Percentiles rank a stretch among this genome's conserved stretches.
Conservation (phyloP, 352 stramenopile species). For the Pseudoperonospora humuli region DNA sequence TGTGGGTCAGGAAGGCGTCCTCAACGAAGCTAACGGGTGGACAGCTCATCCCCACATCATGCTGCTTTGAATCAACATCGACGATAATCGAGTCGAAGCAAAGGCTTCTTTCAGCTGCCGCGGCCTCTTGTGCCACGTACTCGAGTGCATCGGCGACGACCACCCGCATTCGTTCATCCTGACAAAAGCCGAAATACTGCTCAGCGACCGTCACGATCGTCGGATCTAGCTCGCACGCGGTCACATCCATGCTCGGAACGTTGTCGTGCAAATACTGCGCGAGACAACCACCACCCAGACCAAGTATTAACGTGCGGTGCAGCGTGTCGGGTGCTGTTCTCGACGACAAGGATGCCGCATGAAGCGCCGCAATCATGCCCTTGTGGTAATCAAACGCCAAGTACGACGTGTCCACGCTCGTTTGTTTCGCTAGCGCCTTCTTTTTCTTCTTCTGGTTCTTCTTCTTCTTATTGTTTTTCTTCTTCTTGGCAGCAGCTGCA, state of each 20-base stretch:
- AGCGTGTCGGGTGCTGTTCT: conserved; percentile 6
- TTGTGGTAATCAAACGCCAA: conserved; percentile 76
- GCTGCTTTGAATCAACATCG: conserved; percentile 70
- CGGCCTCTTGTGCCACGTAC: conserved; percentile 29
- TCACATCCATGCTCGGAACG: conserved; percentile 39
- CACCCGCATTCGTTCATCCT: conserved; percentile 34
- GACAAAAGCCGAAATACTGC: conserved; percentile 60
- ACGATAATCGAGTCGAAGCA: conserved; percentile 57
- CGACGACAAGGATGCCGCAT: conserved; percentile 27
- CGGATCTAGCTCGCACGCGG: conserved; percentile 57
- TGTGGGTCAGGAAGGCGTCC: conserved; percentile 30
- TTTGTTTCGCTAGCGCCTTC: conserved; percentile 18
- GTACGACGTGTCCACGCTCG: conserved; percentile 45
- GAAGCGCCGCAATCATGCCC: conserved; percentile 57
- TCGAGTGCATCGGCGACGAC: conserved; percentile 43
- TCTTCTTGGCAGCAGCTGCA: conserved; percentile 23
- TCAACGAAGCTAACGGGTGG: conserved; percentile 58
- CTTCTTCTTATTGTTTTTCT: conserved; percentile 54
- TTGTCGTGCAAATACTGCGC: conserved; percentile 59
- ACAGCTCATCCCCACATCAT: conserved; percentile 62
- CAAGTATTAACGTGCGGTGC: conserved; percentile 47
- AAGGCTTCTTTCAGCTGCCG: conserved; percentile 5
- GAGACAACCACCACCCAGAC: conserved; percentile 62
- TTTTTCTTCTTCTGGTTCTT: conserved; percentile 58
- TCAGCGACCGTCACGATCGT: conserved; percentile 52